Base-by-base conservation (phyloP, 768 basidiomycete genomes). In the Phallus indusiatus region DNA sequence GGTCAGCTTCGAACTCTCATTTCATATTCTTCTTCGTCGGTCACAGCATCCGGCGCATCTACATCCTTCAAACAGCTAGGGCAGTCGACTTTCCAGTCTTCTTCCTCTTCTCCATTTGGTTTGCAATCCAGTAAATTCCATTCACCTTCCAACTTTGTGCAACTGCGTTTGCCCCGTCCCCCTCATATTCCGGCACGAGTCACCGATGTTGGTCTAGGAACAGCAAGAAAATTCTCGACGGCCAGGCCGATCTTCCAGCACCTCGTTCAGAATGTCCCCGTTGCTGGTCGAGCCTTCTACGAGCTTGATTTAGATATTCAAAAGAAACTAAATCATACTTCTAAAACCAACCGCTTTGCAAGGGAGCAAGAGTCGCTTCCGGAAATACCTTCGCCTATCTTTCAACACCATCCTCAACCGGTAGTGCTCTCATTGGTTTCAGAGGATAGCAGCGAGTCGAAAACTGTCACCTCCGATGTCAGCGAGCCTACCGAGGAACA, bases 181-280 rank as follows among this genome's bases (percentile, higher is more conserved):
- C 76, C 78, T 20, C 47, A 42, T 14, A 69, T 79, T 1, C 81
- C 81, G 8, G 70, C 80, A 18, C 71, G 72, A 52, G 70, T 86
- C 28, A 70, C 79, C 0, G 84, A 89, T 61, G 79, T 93, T 20
- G 91, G 91, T 5, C 75, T 94, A 2, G 87, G 88, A 37, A 79
- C 81, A 0, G 87, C 85, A 0, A 76, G 90, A 37, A 88, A 83
- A 65, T 94, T 93, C 69, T 83, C 83, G 21, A 80, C 83, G 2
- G 78, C 77, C 11, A 81, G 85, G 1, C 86, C 87, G 2, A 77
- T 91, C 48, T 91, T 92, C 75, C 84, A 90, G 68, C 84, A 87
- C 67, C 69, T 94, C 47, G 82, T 82, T 1, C 81, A 90, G 67
- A 90, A 90, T 65, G 83, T 89, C 0, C 90, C 91, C 7, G 72